phyloP scores from a whole-genome alignment of 176 grass and related monocot species.

The Puya raimondii region DNA sequence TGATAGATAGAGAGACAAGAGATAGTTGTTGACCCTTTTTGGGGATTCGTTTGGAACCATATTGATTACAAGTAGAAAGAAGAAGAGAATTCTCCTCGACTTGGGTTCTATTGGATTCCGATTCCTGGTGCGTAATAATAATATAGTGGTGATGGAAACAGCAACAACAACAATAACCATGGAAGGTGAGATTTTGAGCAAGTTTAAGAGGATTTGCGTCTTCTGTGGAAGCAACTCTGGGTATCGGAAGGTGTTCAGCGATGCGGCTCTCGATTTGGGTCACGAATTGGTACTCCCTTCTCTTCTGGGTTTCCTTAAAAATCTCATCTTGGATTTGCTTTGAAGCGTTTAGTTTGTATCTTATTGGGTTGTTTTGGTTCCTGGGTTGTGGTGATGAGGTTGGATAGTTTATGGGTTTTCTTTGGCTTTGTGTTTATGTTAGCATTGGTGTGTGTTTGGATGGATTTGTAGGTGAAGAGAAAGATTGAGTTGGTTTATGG shows the following conservation, averaged over 20 bases:
- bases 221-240: constrained; percentile 98
- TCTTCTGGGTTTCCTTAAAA: not conserved
- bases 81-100: not conserved
- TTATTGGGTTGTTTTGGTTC: not conserved
- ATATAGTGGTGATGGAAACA: constrained; percentile 24
- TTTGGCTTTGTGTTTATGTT: constrained; percentile 7
- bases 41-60: not conserved
- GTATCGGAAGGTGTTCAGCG: constrained; percentile 58
- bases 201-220: constrained; percentile 85
- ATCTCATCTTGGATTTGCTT: constrained; percentile 3
- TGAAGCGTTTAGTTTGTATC: not conserved
- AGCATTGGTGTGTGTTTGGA: constrained; percentile 2
- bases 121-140: constrained; percentile 4
- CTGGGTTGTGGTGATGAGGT: not conserved
- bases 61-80: not conserved
- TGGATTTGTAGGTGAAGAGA: constrained; percentile 49
- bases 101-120: constrained; percentile 1
- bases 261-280: constrained; percentile 84
- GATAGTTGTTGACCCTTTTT: not conserved
- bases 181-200: constrained; percentile 27
- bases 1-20: not conserved
- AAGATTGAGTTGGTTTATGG: constrained; percentile 86
- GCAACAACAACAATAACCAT: constrained; percentile 24
- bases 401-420: not conserved
- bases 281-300: constrained; percentile 56